Conservation (phyloP, 2,329 filamentous ascomycete genomes). For the Cladosporium sp. region DNA sequence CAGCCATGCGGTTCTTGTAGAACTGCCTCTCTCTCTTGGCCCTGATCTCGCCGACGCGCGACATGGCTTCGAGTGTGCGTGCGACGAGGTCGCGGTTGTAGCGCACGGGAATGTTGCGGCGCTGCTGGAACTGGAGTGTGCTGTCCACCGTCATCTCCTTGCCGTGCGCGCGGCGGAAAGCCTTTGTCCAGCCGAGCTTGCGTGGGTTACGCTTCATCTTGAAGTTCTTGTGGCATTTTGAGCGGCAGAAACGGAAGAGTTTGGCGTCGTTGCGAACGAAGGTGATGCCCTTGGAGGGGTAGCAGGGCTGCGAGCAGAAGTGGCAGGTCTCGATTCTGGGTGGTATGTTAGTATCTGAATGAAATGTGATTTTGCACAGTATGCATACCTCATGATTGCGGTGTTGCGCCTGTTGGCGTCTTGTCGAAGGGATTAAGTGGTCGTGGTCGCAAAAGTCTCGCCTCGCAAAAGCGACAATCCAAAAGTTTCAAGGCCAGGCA, state of each 20-base stretch:
- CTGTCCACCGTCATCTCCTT: slow-evolving; percentile 87
- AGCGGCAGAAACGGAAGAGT: slow-evolving; percentile 63
- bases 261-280: slow-evolving; percentile 65
- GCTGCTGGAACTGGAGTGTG: slow-evolving; percentile 85
- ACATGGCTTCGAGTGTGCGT: slow-evolving; percentile 88
- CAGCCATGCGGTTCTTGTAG: slow-evolving; percentile 89
- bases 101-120: slow-evolving; percentile 88
- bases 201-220: slow-evolving; percentile 98
- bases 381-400: slow-evolving; percentile 17
- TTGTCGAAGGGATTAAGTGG: not conserved
- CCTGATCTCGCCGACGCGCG: slow-evolving; percentile 81
- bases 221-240: slow-evolving; percentile 69
- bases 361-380: not conserved
- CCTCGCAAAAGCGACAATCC: not conserved
- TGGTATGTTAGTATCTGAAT: not conserved
- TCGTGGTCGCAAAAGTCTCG: slow-evolving; percentile 10
- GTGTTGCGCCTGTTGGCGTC: slow-evolving; percentile 6
- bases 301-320: slow-evolving; percentile 66
- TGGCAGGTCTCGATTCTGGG: slow-evolving; percentile 62
- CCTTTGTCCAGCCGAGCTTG: slow-evolving; percentile 96
- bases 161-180: slow-evolving; percentile 77
- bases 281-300: slow-evolving; percentile 62
- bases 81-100: slow-evolving; percentile 91
- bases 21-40: slow-evolving; percentile 80
- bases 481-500: not conserved